Evolutionary conservation across 202 grass and related monocot genomes (phyloP), one percentile per base, ranked within the genome.

Genomic region (Elaeis oleifera): DNA sequence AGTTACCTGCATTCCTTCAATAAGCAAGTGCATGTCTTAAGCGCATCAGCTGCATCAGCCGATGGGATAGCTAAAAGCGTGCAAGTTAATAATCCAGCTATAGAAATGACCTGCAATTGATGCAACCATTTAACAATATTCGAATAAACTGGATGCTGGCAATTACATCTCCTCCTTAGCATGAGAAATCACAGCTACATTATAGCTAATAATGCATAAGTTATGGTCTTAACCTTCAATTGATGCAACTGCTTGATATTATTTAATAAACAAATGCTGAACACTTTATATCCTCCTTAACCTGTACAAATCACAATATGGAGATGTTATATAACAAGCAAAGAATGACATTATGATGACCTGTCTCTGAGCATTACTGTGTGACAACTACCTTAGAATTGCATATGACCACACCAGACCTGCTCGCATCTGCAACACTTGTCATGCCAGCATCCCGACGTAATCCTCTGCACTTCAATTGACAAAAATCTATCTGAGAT

Each of bases 1-100:
- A 23, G 11, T 56, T 81, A 90, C 94, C 88, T 88, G 85, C 94
- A 97, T 68, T 97, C 94, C 74, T 97, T 97, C 9, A 97, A 79
- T 16, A 97, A 75, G 68, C 94, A 97, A 59, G 88, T 64, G 52
- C 88, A 97, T 53, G 94, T 97, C 88, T 97, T 97, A 48, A 97
- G 84, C 58, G 94, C 64, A 39, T 97, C 94, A 11, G 61, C 71
- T 49, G 94, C 94, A 67, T 89, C 65, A 23, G 88, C 82, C 22
- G 94, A 71, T 67, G 89, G 75, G 64, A 92, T 72, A 29, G 79
- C 61, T 50, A 97, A 78, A 81, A 89, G 54, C 0, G 64, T 72
- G 32, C 71, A 89, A 11, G 85, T 73, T 59, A 84, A 31, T 51
- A 97, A 68, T 79, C 88, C 94, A 18, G 80, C 70, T 65, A 89